Conservation (phyloP, 176 grass and related monocot species). For the Otatea glauca region DNA sequence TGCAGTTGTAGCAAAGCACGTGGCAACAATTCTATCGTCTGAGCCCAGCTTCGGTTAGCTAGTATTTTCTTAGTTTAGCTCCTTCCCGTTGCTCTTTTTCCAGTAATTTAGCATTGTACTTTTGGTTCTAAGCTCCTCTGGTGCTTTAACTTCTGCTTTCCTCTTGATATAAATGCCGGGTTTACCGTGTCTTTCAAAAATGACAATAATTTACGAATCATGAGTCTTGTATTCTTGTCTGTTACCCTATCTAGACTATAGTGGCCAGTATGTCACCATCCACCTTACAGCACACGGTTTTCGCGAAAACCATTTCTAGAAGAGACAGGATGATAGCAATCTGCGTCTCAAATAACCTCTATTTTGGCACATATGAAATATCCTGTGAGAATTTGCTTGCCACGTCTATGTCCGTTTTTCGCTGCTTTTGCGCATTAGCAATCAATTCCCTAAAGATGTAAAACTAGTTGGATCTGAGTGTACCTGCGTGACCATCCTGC, state of each 20-base stretch:
- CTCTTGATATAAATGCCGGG: no score
- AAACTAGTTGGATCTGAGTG: not conserved
- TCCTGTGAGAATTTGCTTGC: not conserved
- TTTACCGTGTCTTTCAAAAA: no score
- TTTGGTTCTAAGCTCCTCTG: no score
- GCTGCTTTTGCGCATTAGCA: not conserved
- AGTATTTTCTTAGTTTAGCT: no score
- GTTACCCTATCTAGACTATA: not conserved
- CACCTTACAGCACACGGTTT: slow-evolving; percentile 31
- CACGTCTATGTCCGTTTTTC: not conserved
- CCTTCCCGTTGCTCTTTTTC: no score
- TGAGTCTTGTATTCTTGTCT: not conserved
- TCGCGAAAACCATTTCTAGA: not conserved
- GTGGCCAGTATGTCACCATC: slow-evolving; percentile 33
- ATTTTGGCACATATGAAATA: not conserved
- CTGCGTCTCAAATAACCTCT: not conserved
- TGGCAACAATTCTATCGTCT: no score
- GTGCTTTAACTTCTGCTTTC: no score
- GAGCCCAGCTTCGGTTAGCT: no score
- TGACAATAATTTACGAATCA: not conserved
- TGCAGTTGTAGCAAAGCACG: no score
- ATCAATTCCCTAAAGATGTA: not conserved
- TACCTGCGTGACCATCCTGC: slow-evolving; percentile 26
- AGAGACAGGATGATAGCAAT: not conserved
- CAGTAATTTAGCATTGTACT: no score